Evolutionary conservation across 2,329 filamentous ascomycete species (phyloP).

Genomic region (Colletotrichum phormii): DNA sequence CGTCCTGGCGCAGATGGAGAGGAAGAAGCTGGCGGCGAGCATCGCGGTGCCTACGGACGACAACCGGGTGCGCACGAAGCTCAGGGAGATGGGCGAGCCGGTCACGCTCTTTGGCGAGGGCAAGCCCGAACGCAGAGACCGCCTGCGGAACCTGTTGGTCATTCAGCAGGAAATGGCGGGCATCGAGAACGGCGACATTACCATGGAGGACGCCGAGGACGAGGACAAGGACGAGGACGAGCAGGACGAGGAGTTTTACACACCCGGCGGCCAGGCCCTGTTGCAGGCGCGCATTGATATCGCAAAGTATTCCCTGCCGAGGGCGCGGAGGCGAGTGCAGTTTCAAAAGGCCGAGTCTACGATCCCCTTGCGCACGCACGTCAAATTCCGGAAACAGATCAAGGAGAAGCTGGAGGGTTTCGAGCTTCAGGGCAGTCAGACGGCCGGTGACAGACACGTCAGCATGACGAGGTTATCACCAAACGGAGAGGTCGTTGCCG

Average conservation of each 20-base stretch:
- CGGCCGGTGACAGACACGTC: conserved; percentile 88
- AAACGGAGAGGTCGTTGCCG: conserved; percentile 83
- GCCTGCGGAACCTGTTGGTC: conserved; percentile 83
- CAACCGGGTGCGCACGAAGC: conserved; percentile 80
- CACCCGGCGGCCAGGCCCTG: conserved; percentile 80
- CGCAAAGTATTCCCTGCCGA: conserved; percentile 84
- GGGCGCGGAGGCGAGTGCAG: conserved; percentile 80
- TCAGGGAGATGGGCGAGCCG: conserved; percentile 91
- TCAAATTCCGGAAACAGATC: conserved; percentile 90
- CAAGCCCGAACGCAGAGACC: conserved; percentile 84
- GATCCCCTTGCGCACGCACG: conserved; percentile 88
- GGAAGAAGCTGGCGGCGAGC: conserved; percentile 88
- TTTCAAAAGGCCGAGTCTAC: conserved; percentile 84
- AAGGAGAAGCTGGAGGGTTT: conserved; percentile 86
- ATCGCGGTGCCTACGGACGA: conserved; percentile 96
- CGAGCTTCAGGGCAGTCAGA: conserved; percentile 93
- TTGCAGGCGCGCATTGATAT: conserved; percentile 83
- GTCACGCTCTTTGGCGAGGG: conserved; percentile 96
- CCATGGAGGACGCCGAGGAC: conserved; percentile 68
- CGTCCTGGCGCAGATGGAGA: conserved; percentile 87
- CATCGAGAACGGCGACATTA: conserved; percentile 67
- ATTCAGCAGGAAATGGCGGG: conserved; percentile 74
- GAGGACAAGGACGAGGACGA: conserved; percentile 64
- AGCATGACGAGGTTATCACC: conserved; percentile 94
- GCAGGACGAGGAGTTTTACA: conserved; percentile 95